phyloP scores from a whole-genome alignment of 768 basidiomycete genomes.

The Termitomyces sp. region DNA sequence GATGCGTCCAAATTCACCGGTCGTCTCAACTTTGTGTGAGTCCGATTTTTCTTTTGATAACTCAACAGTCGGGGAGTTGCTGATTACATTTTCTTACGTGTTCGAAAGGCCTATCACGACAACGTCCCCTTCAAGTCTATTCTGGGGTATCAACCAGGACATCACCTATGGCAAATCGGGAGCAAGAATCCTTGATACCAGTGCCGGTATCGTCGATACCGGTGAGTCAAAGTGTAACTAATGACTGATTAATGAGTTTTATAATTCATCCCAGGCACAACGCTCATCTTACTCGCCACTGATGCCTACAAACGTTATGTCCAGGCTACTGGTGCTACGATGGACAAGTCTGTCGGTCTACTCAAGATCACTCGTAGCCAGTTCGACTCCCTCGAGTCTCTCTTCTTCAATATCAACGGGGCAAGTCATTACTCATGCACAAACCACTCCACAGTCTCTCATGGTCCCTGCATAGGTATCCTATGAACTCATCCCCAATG shows the following conservation, averaged over 20 bases:
- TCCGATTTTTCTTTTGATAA: not conserved
- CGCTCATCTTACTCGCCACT: conserved; percentile 45
- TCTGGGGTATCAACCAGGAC: conserved; percentile 58
- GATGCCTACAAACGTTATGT: conserved; percentile 39
- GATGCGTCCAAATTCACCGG: conserved; percentile 40
- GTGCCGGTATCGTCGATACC: conserved; percentile 58
- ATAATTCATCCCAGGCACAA: conserved; percentile 30
- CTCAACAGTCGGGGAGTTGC: too few species aligned
- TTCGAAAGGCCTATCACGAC: conserved; percentile 37
- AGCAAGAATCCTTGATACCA: conserved; percentile 36
- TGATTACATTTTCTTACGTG: not conserved
- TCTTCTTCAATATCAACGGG: conserved; percentile 50
- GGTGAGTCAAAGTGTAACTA: conserved; percentile 19
- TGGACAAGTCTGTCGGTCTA: conserved; percentile 37
- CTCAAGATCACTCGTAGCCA: conserved; percentile 45
- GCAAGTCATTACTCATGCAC: conserved; percentile 24
- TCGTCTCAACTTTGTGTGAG: conserved; percentile 35
- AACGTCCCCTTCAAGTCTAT: conserved; percentile 37
- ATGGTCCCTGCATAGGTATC: conserved; percentile 18
- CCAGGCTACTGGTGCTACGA: conserved; percentile 36
- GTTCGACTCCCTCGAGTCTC: conserved; percentile 43
- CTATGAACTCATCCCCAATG: conserved; percentile 32
- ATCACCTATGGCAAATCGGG: conserved; percentile 42
- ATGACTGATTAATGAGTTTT: too few species aligned
- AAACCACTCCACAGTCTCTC: not conserved